Evolutionary conservation across 306 rosid species (phyloP).

Genomic region (Gynostemma pentaphyllum): DNA sequence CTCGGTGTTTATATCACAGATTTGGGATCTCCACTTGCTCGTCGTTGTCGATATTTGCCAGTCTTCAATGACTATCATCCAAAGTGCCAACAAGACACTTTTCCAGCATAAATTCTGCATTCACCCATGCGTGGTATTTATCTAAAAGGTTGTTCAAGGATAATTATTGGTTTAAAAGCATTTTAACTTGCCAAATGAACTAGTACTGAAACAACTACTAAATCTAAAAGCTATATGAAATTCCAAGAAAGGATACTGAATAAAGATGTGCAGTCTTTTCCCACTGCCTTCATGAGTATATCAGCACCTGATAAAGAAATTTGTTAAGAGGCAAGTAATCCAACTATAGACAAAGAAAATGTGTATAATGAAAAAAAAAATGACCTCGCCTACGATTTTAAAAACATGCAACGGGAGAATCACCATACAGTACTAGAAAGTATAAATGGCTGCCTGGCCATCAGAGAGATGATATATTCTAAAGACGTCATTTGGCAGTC

Average conservation of each 20-base stretch:
- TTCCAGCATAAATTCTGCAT: constrained; percentile 74
- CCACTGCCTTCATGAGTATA: constrained; percentile 79
- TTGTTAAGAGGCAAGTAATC: constrained; percentile 8
- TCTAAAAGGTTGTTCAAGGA: constrained; percentile 27
- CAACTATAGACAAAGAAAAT: neutral
- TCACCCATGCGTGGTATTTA: constrained; percentile 96
- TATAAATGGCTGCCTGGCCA: neutral
- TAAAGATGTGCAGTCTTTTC: constrained; percentile 87
- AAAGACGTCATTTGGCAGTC: too few species aligned
- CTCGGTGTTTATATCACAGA: neutral
- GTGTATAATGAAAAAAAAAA: neutral
- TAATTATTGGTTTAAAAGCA: too few species aligned
- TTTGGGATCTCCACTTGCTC: neutral
- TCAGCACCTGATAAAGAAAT: constrained; percentile 58
- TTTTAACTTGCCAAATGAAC: too few species aligned
- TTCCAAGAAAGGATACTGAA: constrained; percentile 83
- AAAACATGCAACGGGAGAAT: neutral
- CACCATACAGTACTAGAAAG: neutral
- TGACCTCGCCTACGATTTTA: neutral
- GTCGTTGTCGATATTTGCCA: neutral
- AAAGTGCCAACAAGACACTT: constrained; percentile 76
- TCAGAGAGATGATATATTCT: too few species aligned
- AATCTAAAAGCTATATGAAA: constrained; percentile 8
- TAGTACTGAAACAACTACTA: neutral
- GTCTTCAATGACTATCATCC: constrained; percentile 34